Evolutionary conservation across 73 alveolate species (phyloP).

Genomic region (Symbiodinium pilosum): DNA sequence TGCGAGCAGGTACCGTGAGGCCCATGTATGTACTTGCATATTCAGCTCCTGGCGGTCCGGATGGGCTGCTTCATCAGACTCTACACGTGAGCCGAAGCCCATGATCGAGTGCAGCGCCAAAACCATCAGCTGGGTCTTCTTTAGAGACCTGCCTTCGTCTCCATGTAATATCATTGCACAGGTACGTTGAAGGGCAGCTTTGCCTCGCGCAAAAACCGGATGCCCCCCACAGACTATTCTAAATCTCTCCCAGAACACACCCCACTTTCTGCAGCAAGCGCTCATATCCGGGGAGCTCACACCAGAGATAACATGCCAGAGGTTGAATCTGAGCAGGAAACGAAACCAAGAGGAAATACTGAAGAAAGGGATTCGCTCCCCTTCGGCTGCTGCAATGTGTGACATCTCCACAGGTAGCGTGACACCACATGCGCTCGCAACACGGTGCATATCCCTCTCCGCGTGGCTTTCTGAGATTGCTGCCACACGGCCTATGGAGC

Average conservation of each 20-base stretch:
- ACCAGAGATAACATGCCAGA: conserved; percentile 27
- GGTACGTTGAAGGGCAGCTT: neutral
- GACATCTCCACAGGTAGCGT: neutral
- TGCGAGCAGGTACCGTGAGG: neutral
- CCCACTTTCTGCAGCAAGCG: neutral
- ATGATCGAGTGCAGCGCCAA: neutral
- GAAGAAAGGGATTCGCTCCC: neutral
- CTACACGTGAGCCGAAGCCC: conserved; percentile 7
- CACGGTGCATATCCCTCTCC: neutral
- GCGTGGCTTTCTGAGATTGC: neutral
- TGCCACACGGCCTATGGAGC: neutral
- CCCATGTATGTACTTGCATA: neutral
- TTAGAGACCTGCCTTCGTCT: conserved; percentile 21
- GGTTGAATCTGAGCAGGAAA: neutral
- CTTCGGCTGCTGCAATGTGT: neutral
- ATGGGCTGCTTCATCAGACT: neutral
- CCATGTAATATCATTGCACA: conserved; percentile 17
- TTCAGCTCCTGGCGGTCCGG: neutral
- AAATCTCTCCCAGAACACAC: conserved; percentile 11
- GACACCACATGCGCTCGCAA: neutral
- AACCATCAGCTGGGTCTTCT: neutral
- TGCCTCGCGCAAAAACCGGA: neutral
- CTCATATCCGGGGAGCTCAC: neutral
- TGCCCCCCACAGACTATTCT: neutral
- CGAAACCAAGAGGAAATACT: neutral